These are phyloP conservation scores for Nothomitra cinnamomea DNA, from an alignment of 2,329 filamentous ascomycete genomes.

Conservation along the genomic window DNA sequence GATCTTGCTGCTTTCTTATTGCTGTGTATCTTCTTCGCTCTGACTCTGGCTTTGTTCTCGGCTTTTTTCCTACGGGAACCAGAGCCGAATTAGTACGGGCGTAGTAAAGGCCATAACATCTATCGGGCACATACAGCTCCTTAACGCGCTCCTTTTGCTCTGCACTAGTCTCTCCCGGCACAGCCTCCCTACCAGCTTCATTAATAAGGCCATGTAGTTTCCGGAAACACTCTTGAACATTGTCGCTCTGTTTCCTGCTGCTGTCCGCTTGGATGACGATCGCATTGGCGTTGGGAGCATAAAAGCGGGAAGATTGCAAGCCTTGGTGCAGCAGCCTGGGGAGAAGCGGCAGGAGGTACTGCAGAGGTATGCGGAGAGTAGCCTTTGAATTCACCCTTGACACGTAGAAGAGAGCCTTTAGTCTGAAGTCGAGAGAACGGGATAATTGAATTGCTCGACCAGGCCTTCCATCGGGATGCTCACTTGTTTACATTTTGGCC, in stretches of 20 bases:
- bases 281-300: constrained; percentile 32
- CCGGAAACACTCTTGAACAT: constrained; percentile 40
- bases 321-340: constrained; percentile 35
- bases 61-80: constrained; percentile 31
- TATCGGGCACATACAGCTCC: constrained; percentile 32
- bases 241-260: constrained; percentile 42
- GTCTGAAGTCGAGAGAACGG: no score
- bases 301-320: constrained; percentile 36
- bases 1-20: constrained; percentile 40
- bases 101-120: no score
- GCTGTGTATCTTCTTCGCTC: constrained; percentile 42
- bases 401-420: constrained; percentile 4
- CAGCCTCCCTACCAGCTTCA: constrained; percentile 29
- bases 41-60: constrained; percentile 39
- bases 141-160: constrained; percentile 38
- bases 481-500: constrained; percentile 57
- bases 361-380: constrained; percentile 39
- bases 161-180: constrained; percentile 43
- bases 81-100: constrained; percentile 12
- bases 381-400: constrained; percentile 48
- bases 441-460: background rate
- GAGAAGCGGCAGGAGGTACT: constrained; percentile 33
- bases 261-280: constrained; percentile 47
- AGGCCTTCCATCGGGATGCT: constrained; percentile 9
- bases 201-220: constrained; percentile 38